These are phyloP conservation scores for Piedraia hortae DNA, from an alignment of 2,329 filamentous ascomycete species.

Conservation along the genomic window DNA sequence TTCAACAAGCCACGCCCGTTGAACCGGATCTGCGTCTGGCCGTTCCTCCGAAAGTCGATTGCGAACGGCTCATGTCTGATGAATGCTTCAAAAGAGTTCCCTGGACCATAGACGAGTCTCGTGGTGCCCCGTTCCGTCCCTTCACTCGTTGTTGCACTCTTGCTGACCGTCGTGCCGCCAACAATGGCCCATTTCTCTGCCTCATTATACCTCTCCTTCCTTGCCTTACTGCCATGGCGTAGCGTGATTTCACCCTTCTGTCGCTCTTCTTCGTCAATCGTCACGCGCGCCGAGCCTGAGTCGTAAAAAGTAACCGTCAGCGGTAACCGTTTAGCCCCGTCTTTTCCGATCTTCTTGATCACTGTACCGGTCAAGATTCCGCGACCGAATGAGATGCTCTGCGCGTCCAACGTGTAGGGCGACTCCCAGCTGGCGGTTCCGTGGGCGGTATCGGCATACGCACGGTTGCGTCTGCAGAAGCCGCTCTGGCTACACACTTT, in stretches of 20 bases:
- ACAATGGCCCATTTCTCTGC: constrained; percentile 65
- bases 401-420: constrained; percentile 50
- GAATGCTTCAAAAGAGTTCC: constrained; percentile 49
- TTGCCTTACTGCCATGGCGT: constrained; percentile 52
- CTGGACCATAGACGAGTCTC: constrained; percentile 49
- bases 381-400: constrained; percentile 47
- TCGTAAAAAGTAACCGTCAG: constrained; percentile 70
- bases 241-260: constrained; percentile 72
- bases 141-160: constrained; percentile 37
- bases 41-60: constrained; percentile 67
- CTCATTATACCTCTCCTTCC: constrained; percentile 90
- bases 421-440: constrained; percentile 43
- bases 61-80: constrained; percentile 62
- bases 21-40: constrained; percentile 54
- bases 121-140: constrained; percentile 41
- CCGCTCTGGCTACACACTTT: constrained; percentile 89
- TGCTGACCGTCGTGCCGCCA: constrained; percentile 48
- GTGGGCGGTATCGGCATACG: constrained; percentile 52
- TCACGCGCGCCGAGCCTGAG: constrained; percentile 65
- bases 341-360: constrained; percentile 45
- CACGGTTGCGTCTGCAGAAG: constrained; percentile 88
- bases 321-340: constrained; percentile 46
- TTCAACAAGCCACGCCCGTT: constrained; percentile 81
- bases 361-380: constrained; percentile 56
- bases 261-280: constrained; percentile 73